Conservation (phyloP, 139 green algal genomes). For the Volvox africanus region DNA sequence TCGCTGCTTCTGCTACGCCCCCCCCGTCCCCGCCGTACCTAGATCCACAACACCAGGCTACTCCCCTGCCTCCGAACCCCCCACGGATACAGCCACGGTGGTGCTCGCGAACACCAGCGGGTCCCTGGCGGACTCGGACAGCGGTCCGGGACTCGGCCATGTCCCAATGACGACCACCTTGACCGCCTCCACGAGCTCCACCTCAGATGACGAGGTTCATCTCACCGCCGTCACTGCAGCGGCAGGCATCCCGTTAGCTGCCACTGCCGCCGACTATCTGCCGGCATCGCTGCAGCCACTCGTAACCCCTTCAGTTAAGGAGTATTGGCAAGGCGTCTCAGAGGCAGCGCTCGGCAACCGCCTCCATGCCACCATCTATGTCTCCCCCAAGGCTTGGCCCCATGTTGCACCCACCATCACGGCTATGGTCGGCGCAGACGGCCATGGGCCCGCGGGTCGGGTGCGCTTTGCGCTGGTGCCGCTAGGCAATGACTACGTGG, state of each 20-base stretch:
- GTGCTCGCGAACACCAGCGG: too few relatives aligned
- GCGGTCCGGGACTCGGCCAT: too few relatives aligned
- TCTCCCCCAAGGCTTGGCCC: neutral
- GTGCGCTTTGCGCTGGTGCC: slow-evolving; percentile 11
- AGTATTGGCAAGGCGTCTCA: neutral
- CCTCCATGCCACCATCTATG: slow-evolving; percentile 10
- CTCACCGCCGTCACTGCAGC: neutral
- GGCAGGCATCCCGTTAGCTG: neutral
- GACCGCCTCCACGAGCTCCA: too few relatives aligned
- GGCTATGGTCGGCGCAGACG: neutral
- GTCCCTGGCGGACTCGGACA: too few relatives aligned
- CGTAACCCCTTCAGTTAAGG: neutral
- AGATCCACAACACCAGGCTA: too few relatives aligned
- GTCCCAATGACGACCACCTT: too few relatives aligned
- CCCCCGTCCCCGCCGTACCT: too few relatives aligned
- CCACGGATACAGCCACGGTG: too few relatives aligned
- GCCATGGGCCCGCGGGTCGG: neutral
- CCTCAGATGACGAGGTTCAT: too few relatives aligned
- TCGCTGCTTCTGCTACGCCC: too few relatives aligned
- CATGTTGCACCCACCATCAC: neutral
- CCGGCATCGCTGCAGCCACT: neutral
- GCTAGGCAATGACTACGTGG: neutral
- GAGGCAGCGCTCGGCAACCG: neutral
- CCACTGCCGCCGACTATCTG: neutral
- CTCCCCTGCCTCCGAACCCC: too few relatives aligned